phyloP scores from a whole-genome alignment of 1,284 basidiomycete species.

The Ustilago lituana region DNA sequence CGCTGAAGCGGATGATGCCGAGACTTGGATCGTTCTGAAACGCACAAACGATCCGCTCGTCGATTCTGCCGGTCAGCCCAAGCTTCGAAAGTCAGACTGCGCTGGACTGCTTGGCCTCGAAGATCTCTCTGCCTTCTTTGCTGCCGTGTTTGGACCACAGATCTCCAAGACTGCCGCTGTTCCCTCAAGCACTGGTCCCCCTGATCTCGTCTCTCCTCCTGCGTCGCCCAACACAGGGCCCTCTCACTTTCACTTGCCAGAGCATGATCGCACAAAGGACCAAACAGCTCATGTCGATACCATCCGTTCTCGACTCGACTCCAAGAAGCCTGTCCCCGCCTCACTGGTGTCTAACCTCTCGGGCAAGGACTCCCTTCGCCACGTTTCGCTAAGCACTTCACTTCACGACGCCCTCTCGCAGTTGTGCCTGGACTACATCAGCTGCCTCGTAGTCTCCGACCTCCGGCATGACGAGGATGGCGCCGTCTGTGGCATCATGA shows the following conservation, averaged over 20 bases:
- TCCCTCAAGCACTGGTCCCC: neutral
- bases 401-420: conserved; percentile 17
- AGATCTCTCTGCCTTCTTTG: conserved; percentile 39
- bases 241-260: neutral
- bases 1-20: conserved; percentile 18
- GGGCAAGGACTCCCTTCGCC: conserved; percentile 19
- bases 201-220: conserved; percentile 29
- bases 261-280: neutral
- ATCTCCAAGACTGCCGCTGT: neutral
- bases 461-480: conserved; percentile 8
- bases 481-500: conserved; percentile 38
- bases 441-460: conserved; percentile 29
- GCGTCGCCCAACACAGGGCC: conserved; percentile 17
- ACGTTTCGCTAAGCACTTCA: conserved; percentile 17
- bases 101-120: conserved; percentile 35
- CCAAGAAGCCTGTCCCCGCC: conserved; percentile 17
- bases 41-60: neutral
- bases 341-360: conserved; percentile 33
- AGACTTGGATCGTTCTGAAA: conserved; percentile 35
- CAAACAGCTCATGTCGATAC: neutral
- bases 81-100: conserved; percentile 28
- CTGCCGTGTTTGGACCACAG: conserved; percentile 32
- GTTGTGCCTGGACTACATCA: conserved; percentile 20
- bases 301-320: conserved; percentile 12
- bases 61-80: neutral